A percentile compares a stretch with the other conserved stretches of the same genome.
Evolutionary conservation across 441 rosid species (phyloP).

Genomic region (Pelargonium australe): DNA sequence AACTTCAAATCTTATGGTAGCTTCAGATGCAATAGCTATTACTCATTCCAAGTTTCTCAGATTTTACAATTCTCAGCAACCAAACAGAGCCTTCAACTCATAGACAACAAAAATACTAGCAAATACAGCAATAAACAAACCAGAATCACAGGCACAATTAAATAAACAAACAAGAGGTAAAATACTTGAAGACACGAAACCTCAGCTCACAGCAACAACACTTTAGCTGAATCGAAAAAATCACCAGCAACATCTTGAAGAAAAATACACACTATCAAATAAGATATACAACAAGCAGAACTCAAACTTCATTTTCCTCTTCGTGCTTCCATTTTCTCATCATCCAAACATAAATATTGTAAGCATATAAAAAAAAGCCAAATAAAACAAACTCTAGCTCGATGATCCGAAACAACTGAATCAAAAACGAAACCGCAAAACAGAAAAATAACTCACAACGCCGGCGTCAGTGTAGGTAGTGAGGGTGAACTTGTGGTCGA

Average conservation of each 20-base stretch:
- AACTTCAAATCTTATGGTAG: too few species aligned
- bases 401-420: neutral
- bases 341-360: neutral
- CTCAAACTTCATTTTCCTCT: neutral
- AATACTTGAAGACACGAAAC: too few species aligned
- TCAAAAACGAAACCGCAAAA: neutral
- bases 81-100: neutral
- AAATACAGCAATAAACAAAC: neutral
- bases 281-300: neutral
- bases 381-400: neutral
- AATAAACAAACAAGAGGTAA: neutral
- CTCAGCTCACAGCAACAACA: too few species aligned
- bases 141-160: neutral
- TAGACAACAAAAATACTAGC: neutral
- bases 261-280: too few species aligned
- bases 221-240: too few species aligned
- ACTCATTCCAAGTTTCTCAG: neutral
- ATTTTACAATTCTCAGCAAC: neutral
- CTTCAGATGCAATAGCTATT: neutral
- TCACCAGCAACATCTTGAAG: too few species aligned
- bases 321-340: neutral
- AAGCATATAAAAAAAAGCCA: neutral
- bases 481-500: constrained; percentile 78
- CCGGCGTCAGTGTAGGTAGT: constrained; percentile 75
- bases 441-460: constrained; percentile 45